phyloP scores from a whole-genome alignment of 2,329 filamentous ascomycete species.

The Ceratocystis colombiana region DNA sequence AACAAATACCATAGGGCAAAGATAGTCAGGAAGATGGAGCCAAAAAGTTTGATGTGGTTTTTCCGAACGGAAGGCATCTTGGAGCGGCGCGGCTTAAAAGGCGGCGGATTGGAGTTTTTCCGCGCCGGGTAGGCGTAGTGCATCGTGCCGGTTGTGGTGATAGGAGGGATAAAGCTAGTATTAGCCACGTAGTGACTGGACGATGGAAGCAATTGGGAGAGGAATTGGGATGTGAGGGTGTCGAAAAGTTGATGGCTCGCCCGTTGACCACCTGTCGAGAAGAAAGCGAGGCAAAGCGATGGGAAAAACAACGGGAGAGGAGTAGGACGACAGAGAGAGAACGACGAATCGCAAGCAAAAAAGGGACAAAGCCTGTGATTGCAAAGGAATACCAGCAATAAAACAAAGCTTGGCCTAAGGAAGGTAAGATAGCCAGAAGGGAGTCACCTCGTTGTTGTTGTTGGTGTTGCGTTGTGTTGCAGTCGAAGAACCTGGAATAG shows the following conservation, averaged over 20 bases:
- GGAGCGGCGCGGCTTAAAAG: constrained; percentile 55
- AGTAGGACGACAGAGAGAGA: not conserved
- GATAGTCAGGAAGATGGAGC: constrained; percentile 45
- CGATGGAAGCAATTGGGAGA: not conserved
- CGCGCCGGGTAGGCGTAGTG: constrained; percentile 83
- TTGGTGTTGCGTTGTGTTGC: not conserved
- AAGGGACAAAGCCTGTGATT: not conserved
- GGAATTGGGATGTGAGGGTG: not conserved
- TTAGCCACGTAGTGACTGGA: not conserved
- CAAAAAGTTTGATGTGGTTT: constrained; percentile 51
- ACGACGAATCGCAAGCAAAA: not conserved
- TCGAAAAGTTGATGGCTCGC: constrained; percentile 11
- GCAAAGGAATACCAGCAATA: not conserved
- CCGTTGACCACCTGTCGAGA: constrained; percentile 12
- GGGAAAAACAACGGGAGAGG: not conserved
- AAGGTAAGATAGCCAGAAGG: constrained; percentile 13
- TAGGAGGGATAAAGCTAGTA: constrained; percentile 5
- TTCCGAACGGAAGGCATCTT: constrained; percentile 46
- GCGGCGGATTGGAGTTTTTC: constrained; percentile 67
- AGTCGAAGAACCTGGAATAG: constrained; percentile 7
- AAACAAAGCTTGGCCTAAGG: not conserved
- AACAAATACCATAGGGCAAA: constrained; percentile 53
- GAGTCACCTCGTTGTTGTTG: not conserved
- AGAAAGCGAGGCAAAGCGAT: not conserved
- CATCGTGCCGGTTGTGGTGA: constrained; percentile 43